phyloP scores from a whole-genome alignment of 257 asterid species.

The Jacaranda mimosifolia region DNA sequence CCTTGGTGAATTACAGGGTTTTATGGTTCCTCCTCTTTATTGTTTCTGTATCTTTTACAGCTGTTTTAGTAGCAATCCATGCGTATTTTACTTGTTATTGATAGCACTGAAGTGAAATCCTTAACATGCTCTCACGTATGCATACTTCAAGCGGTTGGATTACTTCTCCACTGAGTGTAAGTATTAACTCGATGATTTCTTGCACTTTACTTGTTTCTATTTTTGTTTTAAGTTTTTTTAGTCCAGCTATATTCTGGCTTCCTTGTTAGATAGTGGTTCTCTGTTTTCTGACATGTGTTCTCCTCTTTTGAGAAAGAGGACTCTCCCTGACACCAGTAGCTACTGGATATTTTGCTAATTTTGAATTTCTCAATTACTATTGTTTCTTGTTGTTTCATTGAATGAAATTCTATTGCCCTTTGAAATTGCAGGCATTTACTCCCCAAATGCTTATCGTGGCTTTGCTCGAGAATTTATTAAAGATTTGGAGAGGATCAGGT shows the following conservation, averaged over 20 bases:
- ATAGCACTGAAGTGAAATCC: constrained; percentile 44
- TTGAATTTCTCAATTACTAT: neutral
- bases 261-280: neutral
- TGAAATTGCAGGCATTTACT: constrained; percentile 76
- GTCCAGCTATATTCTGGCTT: constrained; percentile 1
- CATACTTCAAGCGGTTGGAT: constrained; percentile 92
- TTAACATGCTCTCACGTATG: constrained; percentile 88
- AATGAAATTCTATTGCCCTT: neutral
- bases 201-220: constrained; percentile 19
- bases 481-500: constrained; percentile 97
- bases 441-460: constrained; percentile 99
- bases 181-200: constrained; percentile 39
- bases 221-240: neutral
- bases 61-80: constrained; percentile 21
- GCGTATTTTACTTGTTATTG: constrained; percentile 19
- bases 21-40: constrained; percentile 14
- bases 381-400: constrained; percentile 16
- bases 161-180: constrained; percentile 98
- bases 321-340: constrained; percentile 9
- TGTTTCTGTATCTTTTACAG: constrained; percentile 13
- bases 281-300: neutral
- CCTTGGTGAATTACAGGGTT: constrained; percentile 51
- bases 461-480: constrained; percentile 98
- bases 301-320: neutral
- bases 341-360: constrained; percentile 5